Conservation (phyloP, 75 land plant species). For the Larix kaempferi region DNA sequence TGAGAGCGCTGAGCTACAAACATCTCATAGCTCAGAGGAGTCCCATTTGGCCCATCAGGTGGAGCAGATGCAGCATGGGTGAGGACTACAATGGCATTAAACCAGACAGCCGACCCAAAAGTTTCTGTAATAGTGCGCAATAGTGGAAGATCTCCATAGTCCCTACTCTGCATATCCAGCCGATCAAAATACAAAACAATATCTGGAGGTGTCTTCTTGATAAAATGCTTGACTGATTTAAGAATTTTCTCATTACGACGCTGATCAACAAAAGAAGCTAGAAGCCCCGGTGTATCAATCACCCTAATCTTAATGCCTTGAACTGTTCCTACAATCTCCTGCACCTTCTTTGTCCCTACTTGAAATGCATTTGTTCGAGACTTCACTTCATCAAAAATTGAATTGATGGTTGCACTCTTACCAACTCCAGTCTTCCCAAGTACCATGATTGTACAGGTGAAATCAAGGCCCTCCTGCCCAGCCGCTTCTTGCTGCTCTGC, state of each 20-base stretch:
- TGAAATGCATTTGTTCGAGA: constrained; percentile 66
- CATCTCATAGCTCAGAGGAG: constrained; percentile 81
- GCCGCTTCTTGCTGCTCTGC: constrained; percentile 65
- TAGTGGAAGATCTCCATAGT: constrained; percentile 89
- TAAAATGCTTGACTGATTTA: constrained; percentile 58
- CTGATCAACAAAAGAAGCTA: constrained; percentile 30
- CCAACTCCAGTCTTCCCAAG: constrained; percentile 95
- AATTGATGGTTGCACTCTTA: constrained; percentile 95
- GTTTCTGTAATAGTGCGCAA: constrained; percentile 56
- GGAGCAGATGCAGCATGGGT: constrained; percentile 96
- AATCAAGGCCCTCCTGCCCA: constrained; percentile 67
- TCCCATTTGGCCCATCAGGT: constrained; percentile 96
- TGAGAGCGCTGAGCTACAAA: constrained; percentile 95
- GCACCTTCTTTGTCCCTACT: constrained; percentile 57
- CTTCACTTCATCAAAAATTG: constrained; percentile 75
- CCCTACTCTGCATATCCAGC: constrained; percentile 76
- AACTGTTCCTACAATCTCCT: constrained; percentile 68
- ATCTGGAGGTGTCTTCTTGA: constrained; percentile 79
- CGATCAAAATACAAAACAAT: constrained; percentile 94
- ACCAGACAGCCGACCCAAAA: constrained; percentile 87
- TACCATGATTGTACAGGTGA: constrained; percentile 79
- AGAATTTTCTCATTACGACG: constrained; percentile 48
- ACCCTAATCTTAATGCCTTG: constrained; percentile 81
- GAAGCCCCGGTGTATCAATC: constrained; percentile 88
- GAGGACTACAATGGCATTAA: constrained; percentile 81